Base-by-base conservation (phyloP, 176 grass and related monocot genomes). In the Carex myosuroides region DNA sequence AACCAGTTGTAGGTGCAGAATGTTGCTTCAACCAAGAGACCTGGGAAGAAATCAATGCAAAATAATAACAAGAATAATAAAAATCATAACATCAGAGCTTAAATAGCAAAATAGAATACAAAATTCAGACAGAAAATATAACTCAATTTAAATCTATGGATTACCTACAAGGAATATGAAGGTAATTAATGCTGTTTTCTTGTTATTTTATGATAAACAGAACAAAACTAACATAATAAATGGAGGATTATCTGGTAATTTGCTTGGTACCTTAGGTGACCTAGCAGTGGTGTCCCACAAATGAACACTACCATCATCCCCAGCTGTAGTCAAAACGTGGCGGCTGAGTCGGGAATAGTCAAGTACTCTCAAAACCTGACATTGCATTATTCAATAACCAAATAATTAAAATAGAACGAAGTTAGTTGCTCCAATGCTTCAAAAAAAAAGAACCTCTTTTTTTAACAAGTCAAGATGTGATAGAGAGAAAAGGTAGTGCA, bases 251-350 rank as follows among this genome's bases (percentile, higher is more conserved):
- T 22, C 39, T 71, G 54, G 50, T 54, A 85, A 60, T 62, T 74
- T 70, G 13, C 82, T 50, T 57, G n/a, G 11, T 90, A 99, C 93
- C 96, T 93, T 99, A 42, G 96, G 96, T 83, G 79, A 79, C 83
- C 87, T 92, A 29, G 86, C 93, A 41, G 93, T 99, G 88, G 96
- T 90, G 93, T 99, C 96, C 96, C 96, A 99, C 17, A 99, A 85
- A 89, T 99, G 93, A 76, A 99, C 91, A 85, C 92, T 95, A 88
- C 96, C 96, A 90, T 95, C 96, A 89, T 99, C 96, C 69, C 96
- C 96, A 81, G 92, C 96, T 85, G 89, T 95, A 56, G 77, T 80
- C 85, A 99, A 93, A 71, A 99, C 81, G 85, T 99, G 96, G 63
- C 93, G 89, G 85, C 93, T 99, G 64, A 85, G 86, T 68, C 87